A percentile compares a stretch with the other conserved stretches of the same genome.
Conservation (phyloP, 148 eudicot genomes). For the Oxyria digyna region DNA sequence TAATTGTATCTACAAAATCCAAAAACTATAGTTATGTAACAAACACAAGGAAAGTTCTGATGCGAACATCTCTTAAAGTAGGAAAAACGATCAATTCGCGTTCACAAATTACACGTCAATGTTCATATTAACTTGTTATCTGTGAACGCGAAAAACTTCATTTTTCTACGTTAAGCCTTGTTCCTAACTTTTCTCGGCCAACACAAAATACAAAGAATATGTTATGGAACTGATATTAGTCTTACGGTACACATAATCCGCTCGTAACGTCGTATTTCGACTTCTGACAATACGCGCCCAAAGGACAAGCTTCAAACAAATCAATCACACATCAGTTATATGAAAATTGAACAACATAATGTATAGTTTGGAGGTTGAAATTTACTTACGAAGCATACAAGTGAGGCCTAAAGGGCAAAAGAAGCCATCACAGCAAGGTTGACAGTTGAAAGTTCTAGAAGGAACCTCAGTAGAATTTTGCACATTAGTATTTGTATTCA, state of each 20-base stretch:
- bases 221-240: too few relatives aligned
- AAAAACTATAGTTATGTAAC: not conserved
- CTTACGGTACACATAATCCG: conserved; percentile 90
- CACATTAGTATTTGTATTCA: not conserved
- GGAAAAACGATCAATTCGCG: too few relatives aligned
- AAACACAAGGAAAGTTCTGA: too few relatives aligned
- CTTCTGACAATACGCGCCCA: conserved; percentile 82
- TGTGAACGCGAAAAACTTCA: too few relatives aligned
- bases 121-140: too few relatives aligned
- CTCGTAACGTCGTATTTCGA: conserved; percentile 39
- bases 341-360: not conserved
- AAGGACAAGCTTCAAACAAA: conserved; percentile 63
- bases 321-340: not conserved
- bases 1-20: conserved; percentile 56
- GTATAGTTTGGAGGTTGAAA: not conserved
- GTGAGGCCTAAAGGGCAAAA: conserved; percentile 42
- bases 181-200: too few relatives aligned
- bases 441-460: conserved; percentile 23
- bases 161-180: too few relatives aligned
- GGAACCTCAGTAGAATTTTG: conserved; percentile 16
- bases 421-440: conserved; percentile 37
- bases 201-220: too few relatives aligned
- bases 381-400: conserved; percentile 42
- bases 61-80: too few relatives aligned
- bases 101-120: too few relatives aligned